Evolutionary conservation across 192 early-diverging fungal genomes (phyloP), one percentile per base, ranked within the genome.

Genomic region (Backusella psychrophila): DNA sequence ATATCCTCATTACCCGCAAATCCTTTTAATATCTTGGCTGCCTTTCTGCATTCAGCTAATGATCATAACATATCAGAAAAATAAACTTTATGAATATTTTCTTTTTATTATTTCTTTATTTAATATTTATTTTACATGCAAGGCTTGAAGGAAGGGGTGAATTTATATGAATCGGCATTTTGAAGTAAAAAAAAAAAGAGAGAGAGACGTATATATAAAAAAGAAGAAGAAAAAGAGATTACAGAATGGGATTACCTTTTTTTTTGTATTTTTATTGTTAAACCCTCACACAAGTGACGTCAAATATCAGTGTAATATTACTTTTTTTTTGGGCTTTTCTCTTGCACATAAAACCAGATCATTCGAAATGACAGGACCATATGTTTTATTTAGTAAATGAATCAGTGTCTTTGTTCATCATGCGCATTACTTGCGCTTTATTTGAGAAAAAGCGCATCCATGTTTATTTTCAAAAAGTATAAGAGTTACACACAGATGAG

Each of bases 141-240:
- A 86, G 69, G 69, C 76, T 70, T 33, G 69, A 53, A 59, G 83
- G 83, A 52, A 85, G 46, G 39, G 83, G 83, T 34, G 81, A 80
- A 52, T 85, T 85, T 33, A 85, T 76, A 7, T 34, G 11, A 14
- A 63, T 63, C 3, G 56, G 21, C 56, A 63, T 63, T 63, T 63
- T 63, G n/a, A 56, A 56, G 19, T 56, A 11, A n/a, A n/a, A n/a
- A 21, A 23, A 56, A 56, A 21, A 2, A 31, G 29, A 29, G 29
- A 33, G 31, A 33, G 33, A 33, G 33, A 3, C 33, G 33, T 49
- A 49, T 49, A n/a, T 49, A n/a, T 7, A 49, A 63, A 63, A 3
- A 33, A 33, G 33, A 33, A 53, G 49, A 53, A 59, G 7, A 59
- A 23, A 14, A 63, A 63, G 8, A 63, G 56, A 14, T 29, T 14